Percentiles rank a stretch among this genome's conserved stretches.
Evolutionary conservation across 163 green algal genomes (phyloP).

Genomic region (Trebouxiophyceae sp.): DNA sequence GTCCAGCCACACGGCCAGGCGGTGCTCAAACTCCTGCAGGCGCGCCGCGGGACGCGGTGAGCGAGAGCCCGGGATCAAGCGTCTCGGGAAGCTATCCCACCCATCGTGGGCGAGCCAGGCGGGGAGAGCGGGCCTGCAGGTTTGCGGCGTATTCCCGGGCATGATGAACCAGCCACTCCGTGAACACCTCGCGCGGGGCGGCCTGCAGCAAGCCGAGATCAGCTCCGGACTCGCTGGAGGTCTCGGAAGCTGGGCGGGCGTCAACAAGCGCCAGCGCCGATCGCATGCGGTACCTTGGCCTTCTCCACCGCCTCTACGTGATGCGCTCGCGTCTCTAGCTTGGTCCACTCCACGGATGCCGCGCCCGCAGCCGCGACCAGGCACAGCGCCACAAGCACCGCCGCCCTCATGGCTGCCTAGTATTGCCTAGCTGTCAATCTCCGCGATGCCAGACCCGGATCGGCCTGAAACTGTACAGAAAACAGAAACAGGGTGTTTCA

Average conservation of each 20-base stretch:
- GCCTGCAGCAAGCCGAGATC: not conserved
- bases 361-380: not conserved
- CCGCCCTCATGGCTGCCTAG: too few relatives aligned
- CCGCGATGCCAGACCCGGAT: too few relatives aligned
- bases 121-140: not conserved
- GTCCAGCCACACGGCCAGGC: conserved; percentile 66
- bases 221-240: not conserved
- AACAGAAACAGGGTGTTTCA: too few relatives aligned
- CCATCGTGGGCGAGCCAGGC: too few relatives aligned
- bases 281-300: too few relatives aligned
- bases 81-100: not conserved
- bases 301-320: not conserved
- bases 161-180: not conserved
- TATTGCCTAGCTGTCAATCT: too few relatives aligned
- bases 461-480: too few relatives aligned
- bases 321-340: not conserved
- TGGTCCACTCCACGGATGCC: not conserved
- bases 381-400: not conserved
- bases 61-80: not conserved
- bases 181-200: not conserved
- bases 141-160: not conserved
- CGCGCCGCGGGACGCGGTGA: not conserved
- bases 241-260: not conserved
- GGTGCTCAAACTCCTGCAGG: conserved; percentile 51
- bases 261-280: not conserved